These are phyloP conservation scores for Casuarina cunninghamiana DNA, from an alignment of 306 rosid genomes.

Conservation along the genomic window DNA sequence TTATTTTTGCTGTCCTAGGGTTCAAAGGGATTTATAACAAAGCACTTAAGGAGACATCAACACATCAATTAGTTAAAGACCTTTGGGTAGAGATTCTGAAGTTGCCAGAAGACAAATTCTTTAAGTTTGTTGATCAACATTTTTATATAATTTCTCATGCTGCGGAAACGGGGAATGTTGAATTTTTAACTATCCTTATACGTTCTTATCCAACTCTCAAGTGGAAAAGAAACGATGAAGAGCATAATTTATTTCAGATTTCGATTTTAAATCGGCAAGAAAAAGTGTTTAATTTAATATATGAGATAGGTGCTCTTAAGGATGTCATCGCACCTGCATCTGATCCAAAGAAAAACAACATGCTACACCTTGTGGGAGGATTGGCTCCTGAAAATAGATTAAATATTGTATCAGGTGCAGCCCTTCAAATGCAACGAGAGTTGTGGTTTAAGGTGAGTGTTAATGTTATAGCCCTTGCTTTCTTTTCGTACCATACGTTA, in stretches of 20 bases:
- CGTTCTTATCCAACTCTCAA: conserved; percentile 16
- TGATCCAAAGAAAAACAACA: no score
- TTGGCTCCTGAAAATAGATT: no score
- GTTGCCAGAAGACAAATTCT: neutral
- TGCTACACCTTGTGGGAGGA: no score
- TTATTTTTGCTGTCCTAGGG: neutral
- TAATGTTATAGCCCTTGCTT: no score
- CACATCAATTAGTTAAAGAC: conserved; percentile 7
- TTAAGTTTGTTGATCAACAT: neutral
- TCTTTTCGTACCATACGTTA: no score
- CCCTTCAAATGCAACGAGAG: neutral
- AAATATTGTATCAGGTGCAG: no score
- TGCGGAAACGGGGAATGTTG: conserved; percentile 27
- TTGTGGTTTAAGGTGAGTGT: no score
- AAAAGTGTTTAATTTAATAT: conserved; percentile 14
- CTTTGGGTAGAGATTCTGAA: conserved; percentile 13
- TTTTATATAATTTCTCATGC: conserved; percentile 20
- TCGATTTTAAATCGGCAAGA: conserved; percentile 23
- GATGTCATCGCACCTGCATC: no score
- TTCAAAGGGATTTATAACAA: neutral
- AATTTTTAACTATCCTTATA: conserved; percentile 25
- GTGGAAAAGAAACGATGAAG: conserved; percentile 17
- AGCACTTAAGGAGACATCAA: conserved; percentile 1
- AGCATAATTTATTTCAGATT: conserved; percentile 24
- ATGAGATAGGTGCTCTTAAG: neutral